Percentiles rank a stretch among this genome's conserved stretches.
Conservation (phyloP, 108 stramenopile genomes). For the Hondaea fermentalgiana region DNA sequence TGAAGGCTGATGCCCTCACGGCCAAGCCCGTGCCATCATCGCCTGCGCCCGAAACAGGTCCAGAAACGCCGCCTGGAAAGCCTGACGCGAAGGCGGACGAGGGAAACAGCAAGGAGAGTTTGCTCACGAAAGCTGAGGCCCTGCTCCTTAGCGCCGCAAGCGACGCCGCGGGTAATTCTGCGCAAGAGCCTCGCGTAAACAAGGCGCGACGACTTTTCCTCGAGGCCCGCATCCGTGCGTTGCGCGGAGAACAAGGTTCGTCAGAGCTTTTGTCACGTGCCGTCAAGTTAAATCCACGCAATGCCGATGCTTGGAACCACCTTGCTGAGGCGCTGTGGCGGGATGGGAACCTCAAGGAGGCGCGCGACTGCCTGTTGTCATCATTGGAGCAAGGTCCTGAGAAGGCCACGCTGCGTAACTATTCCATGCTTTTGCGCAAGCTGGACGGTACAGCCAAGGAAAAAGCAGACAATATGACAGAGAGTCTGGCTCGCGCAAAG, state of each 20-base stretch:
- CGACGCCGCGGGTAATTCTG: background rate
- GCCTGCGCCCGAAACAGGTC: too few relatives aligned
- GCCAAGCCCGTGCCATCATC: too few relatives aligned
- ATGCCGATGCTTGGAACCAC: constrained; percentile 22
- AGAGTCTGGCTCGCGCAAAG: constrained; percentile 30
- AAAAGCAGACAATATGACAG: background rate
- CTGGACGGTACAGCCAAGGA: background rate
- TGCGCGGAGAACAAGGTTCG: background rate
- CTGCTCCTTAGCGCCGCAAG: too few relatives aligned
- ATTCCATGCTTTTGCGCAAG: constrained; percentile 32
- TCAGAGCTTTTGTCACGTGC: constrained; percentile 22
- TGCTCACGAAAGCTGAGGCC: too few relatives aligned
- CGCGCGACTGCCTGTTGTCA: constrained; percentile 22
- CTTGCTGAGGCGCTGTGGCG: constrained; percentile 43
- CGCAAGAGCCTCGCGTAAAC: background rate
- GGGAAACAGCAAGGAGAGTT: too few relatives aligned
- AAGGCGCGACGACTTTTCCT: background rate
- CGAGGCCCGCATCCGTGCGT: background rate
- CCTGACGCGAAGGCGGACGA: too few relatives aligned
- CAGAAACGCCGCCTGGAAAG: too few relatives aligned
- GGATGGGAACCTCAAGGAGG: constrained; percentile 24
- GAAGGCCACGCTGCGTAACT: constrained; percentile 22
- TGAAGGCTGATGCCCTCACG: too few relatives aligned
- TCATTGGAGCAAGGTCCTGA: constrained; percentile 23
- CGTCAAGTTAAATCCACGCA: constrained; percentile 35